Evolutionary conservation across 2,329 filamentous ascomycete genomes (phyloP).

Genomic region (Venturia effusa): DNA sequence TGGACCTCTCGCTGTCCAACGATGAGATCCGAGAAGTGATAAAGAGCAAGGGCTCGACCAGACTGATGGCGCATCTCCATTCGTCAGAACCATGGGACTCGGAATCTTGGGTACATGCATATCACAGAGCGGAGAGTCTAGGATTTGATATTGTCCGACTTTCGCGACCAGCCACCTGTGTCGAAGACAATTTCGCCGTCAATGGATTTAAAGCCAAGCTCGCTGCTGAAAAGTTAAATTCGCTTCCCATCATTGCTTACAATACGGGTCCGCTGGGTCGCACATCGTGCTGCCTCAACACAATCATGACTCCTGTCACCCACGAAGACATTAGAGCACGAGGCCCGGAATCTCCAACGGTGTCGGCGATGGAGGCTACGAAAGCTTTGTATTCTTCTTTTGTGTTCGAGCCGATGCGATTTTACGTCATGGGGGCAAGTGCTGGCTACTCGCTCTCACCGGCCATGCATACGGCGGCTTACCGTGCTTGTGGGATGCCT

Average conservation of each 20-base stretch:
- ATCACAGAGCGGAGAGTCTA: constrained; percentile 44
- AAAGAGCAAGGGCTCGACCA: constrained; percentile 42
- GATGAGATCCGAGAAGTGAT: constrained; percentile 40
- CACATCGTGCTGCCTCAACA: constrained; percentile 56
- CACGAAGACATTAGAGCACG: constrained; percentile 25
- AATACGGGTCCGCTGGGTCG: constrained; percentile 54
- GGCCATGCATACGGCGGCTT: constrained; percentile 65
- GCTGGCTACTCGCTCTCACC: constrained; percentile 64
- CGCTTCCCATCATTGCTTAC: constrained; percentile 49
- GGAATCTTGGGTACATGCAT: constrained; percentile 43
- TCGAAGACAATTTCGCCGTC: constrained; percentile 55
- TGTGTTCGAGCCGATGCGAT: constrained; percentile 56
- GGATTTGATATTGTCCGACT: constrained; percentile 55
- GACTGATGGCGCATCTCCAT: constrained; percentile 50
- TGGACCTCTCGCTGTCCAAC: constrained; percentile 50
- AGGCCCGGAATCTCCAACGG: constrained; percentile 12
- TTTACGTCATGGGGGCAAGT: constrained; percentile 64
- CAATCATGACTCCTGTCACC: constrained; percentile 50
- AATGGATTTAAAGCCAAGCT: constrained; percentile 44
- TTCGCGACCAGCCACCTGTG: constrained; percentile 43
- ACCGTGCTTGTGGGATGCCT: constrained; percentile 54
- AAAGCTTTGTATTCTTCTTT: constrained; percentile 56
- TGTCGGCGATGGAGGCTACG: constrained; percentile 46
- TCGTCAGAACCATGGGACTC: constrained; percentile 43
- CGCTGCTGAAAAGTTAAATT: constrained; percentile 30